A percentile compares a stretch with the other conserved stretches of the same genome.
These are phyloP conservation scores for Phascolomyces articulosus DNA, from an alignment of 371 early-diverging fungal genomes.

Conservation along the genomic window DNA sequence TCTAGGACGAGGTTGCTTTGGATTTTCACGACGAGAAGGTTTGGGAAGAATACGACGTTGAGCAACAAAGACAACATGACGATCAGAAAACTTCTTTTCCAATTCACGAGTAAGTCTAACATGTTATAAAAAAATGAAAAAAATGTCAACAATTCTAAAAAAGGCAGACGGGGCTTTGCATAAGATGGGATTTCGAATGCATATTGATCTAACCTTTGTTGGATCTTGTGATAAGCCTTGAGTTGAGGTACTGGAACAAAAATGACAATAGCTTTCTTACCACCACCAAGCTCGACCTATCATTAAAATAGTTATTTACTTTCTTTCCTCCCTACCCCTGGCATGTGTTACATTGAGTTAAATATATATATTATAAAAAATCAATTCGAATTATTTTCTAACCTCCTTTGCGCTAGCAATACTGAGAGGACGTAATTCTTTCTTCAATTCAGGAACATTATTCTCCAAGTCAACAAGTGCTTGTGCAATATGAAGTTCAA, in stretches of 20 bases:
- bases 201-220: conserved; percentile 72
- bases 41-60: conserved; percentile 91
- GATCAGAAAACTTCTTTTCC: conserved; percentile 99
- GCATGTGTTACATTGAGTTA: conserved; percentile 93
- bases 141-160: no score
- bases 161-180: conserved; percentile 83
- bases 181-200: conserved; percentile 62
- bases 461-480: conserved; percentile 94
- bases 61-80: conserved; percentile 95
- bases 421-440: conserved; percentile 91
- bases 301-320: conserved; percentile 66
- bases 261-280: conserved; percentile 95
- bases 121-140: background rate
- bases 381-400: no score
- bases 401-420: conserved; percentile 95
- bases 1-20: conserved; percentile 92
- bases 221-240: conserved; percentile 94
- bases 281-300: conserved; percentile 89
- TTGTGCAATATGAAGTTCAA: conserved; percentile 95
- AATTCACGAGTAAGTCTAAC: conserved; percentile 91
- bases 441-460: conserved; percentile 93
- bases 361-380: conserved; percentile 76
- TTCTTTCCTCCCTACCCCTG: conserved; percentile 90
- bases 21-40: conserved; percentile 86
- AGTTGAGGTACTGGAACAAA: conserved; percentile 95